Conservation (phyloP, 2,329 filamentous ascomycete species). For the Leptographium wingfieldii region DNA sequence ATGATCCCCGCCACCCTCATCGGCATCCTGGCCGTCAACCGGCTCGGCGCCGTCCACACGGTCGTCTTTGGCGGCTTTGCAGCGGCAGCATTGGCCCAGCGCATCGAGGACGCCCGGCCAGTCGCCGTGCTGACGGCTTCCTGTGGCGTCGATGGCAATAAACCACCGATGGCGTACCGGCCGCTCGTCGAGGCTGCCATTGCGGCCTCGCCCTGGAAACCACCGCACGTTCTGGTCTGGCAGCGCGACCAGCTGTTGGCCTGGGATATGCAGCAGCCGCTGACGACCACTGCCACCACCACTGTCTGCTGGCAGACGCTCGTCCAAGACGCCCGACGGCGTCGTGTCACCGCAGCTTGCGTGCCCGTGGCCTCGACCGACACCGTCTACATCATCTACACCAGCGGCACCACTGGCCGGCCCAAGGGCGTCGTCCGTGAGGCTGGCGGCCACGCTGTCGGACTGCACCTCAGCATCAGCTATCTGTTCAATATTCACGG, state of each 20-base stretch:
- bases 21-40: conserved; percentile 68
- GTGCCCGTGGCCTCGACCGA: conserved; percentile 71
- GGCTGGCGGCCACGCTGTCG: conserved; percentile 77
- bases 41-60: conserved; percentile 77
- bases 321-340: conserved; percentile 54
- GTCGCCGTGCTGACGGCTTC: conserved; percentile 74
- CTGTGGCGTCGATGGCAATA: conserved; percentile 79
- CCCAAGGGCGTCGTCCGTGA: conserved; percentile 78
- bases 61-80: conserved; percentile 94
- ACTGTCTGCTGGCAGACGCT: conserved; percentile 55
- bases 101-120: conserved; percentile 72
- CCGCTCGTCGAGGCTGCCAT: conserved; percentile 66
- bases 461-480: conserved; percentile 66
- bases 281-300: conserved; percentile 22
- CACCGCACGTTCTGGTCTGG: conserved; percentile 64
- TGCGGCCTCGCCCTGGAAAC: conserved; percentile 54
- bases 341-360: conserved; percentile 56
- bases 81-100: conserved; percentile 65
- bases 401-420: conserved; percentile 67
- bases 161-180: conserved; percentile 66
- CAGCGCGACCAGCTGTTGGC: conserved; percentile 58
- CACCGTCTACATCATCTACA: conserved; percentile 83
- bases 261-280: conserved; percentile 52
- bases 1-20: conserved; percentile 89
- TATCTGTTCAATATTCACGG: conserved; percentile 75